phyloP scores from a whole-genome alignment of 2,329 filamentous ascomycete species.

The Neofusicoccum kwambonambiense region DNA sequence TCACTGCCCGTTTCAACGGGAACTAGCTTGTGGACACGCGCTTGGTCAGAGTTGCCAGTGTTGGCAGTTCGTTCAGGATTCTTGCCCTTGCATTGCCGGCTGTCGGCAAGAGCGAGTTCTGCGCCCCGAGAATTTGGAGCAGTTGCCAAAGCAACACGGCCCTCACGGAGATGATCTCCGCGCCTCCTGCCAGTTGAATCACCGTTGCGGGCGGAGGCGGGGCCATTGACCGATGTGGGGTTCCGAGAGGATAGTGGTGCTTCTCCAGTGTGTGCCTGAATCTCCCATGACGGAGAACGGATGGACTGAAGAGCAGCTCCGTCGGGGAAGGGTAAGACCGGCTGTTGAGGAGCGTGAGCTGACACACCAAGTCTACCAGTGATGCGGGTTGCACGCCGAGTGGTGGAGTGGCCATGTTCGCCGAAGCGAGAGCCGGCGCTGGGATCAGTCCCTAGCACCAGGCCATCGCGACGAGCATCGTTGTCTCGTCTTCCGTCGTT shows the following conservation, averaged over 20 bases:
- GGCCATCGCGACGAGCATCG: not conserved
- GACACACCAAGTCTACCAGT: not conserved
- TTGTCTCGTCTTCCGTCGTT: not conserved
- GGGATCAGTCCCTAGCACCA: not conserved
- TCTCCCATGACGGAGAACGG: not conserved
- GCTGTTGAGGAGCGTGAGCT: not conserved
- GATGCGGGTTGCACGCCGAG: not conserved
- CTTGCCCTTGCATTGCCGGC: not conserved
- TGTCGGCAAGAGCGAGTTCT: not conserved
- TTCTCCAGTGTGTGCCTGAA: not conserved
- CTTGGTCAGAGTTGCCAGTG: too few species aligned
- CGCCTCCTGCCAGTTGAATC: not conserved
- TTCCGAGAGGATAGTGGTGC: not conserved
- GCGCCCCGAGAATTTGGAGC: not conserved
- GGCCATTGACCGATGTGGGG: not conserved
- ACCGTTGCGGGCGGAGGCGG: not conserved
- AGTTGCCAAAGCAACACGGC: not conserved
- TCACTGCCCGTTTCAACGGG: not conserved
- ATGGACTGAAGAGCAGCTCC: too few species aligned
- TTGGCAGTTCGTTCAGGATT: not conserved
- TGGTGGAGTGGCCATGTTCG: not conserved
- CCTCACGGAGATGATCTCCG: too few species aligned
- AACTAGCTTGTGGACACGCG: not conserved
- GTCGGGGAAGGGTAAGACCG: not conserved
- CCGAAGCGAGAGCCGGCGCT: slow-evolving; percentile 8